Conservation (phyloP, 371 early-diverging fungal genomes). For the Polyrhizophydium stewartii region DNA sequence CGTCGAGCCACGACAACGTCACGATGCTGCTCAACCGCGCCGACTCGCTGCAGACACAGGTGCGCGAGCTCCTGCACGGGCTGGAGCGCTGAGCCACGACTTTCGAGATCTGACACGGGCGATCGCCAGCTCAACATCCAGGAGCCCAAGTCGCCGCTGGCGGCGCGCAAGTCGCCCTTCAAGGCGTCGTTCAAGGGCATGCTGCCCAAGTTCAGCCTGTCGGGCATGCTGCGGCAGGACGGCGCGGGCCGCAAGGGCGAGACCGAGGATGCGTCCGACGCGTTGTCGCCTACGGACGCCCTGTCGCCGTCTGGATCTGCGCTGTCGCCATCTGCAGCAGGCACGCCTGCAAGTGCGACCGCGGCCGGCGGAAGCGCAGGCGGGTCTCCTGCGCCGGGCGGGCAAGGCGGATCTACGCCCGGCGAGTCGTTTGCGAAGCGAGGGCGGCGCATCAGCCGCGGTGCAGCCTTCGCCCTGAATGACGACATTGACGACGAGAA, state of each 20-base stretch:
- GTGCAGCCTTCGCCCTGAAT: background rate
- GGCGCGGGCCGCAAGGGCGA: background rate
- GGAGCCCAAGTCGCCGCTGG: background rate
- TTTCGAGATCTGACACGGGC: no score
- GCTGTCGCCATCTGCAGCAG: no score
- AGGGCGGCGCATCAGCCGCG: slow-evolving; percentile 2
- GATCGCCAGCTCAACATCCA: background rate
- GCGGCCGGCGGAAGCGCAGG: no score
- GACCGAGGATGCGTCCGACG: no score
- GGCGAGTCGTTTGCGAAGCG: background rate
- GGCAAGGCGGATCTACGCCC: no score
- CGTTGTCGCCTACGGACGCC: no score
- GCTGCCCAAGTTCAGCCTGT: background rate
- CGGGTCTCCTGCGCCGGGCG: no score
- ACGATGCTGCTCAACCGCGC: background rate
- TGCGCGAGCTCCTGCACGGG: no score
- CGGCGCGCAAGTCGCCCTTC: background rate
- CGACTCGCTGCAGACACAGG: slow-evolving; percentile 1
- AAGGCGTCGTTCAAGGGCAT: background rate
- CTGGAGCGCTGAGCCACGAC: no score
- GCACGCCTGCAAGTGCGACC: no score
- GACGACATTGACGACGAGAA: slow-evolving; percentile 6
- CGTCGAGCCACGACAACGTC: background rate
- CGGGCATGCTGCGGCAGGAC: background rate
- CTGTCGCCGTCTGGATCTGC: no score